phyloP scores from a whole-genome alignment of 2,329 filamentous ascomycete genomes.

The Clonostachys sp. region DNA sequence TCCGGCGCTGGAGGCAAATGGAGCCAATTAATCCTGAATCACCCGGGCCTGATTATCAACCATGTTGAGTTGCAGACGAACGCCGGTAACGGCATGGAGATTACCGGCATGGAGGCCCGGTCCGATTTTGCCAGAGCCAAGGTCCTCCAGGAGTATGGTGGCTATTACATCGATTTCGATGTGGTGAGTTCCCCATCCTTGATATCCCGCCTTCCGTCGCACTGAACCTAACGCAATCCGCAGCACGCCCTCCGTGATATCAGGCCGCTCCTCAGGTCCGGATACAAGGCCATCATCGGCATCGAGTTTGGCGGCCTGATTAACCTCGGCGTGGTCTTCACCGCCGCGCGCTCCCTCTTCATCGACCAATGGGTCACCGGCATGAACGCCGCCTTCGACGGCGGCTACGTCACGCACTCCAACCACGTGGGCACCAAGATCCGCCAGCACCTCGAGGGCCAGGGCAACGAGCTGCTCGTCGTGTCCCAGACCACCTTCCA shows the following conservation, averaged over 20 bases:
- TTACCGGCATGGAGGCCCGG: slow-evolving; percentile 8
- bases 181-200: not conserved
- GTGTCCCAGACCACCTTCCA: slow-evolving; percentile 13
- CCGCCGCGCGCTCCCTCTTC: slow-evolving; percentile 8
- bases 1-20: too few relatives aligned
- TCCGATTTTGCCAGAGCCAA: slow-evolving; percentile 12
- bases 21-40: too few relatives aligned
- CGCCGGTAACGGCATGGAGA: slow-evolving; percentile 7
- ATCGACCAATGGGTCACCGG: slow-evolving; percentile 9
- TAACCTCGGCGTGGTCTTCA: slow-evolving; percentile 15
- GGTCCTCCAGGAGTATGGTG: slow-evolving; percentile 10
- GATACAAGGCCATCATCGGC: slow-evolving; percentile 10
- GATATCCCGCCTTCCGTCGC: too few relatives aligned
- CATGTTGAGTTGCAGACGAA: slow-evolving; percentile 21
- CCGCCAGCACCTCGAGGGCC: slow-evolving; percentile 31
- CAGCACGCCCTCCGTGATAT: slow-evolving; percentile 6
- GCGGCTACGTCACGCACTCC: slow-evolving; percentile 17
- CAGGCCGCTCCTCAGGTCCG: slow-evolving; percentile 4
- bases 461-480: slow-evolving; percentile 14
- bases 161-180: slow-evolving; percentile 13
- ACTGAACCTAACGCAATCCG: too few relatives aligned
- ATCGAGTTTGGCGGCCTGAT: slow-evolving; percentile 7
- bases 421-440: slow-evolving; percentile 14
- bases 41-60: slow-evolving; percentile 3
- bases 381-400: slow-evolving; percentile 17